Evolutionary conservation across 2,329 filamentous ascomycete species (phyloP), one percentile per base, ranked within the genome.

Genomic region (Cladosporium sp.): DNA sequence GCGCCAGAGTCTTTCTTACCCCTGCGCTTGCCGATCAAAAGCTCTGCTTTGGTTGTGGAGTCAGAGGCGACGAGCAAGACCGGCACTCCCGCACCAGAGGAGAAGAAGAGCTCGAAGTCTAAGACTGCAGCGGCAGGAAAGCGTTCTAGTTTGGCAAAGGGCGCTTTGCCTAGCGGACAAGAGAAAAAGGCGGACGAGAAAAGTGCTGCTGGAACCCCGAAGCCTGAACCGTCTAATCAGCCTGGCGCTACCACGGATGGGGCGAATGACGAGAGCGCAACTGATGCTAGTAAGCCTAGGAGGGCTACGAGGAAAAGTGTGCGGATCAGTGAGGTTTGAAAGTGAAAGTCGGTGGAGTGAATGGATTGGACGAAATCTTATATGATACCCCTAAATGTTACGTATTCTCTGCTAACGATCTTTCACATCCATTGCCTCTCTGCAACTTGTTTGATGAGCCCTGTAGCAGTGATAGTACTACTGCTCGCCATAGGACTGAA

Each of bases 1-100:
- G 85, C 85, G 0, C 84, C 85, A 3, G 81, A 83, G 65, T 82
- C 83, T 5, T 84, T 83, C 72, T 78, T 88, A 10, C 85, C 86
- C 1, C 78, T 87, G 64, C 81, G 84, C 59, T 74, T 89, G 59
- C 87, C 87, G 3, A 66, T 74, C 65, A 77, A 75, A 49, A 70
- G 72, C 21, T 67, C 67, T 26, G 68, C 68, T 15, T 68, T 66
- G 54, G 68, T 58, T 47, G 71, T 70, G 24, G 58, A 57, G 59
- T 68, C 71, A n/a, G 69, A 66, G 12, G 58, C 24, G 1, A 60
- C 68, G 1, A 72, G 69, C n/a, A 73, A 74, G 61, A 72, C 72
- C 47, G 69, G 58, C 4, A 73, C 71, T 11, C 73, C 73, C 1
- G 59, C 68, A 26, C 34, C 54, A 41, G 57, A 67, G 18, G 65